These are phyloP conservation scores for Emydomyces testavorans DNA, from an alignment of 2,329 filamentous ascomycete species.

Conservation along the genomic window DNA sequence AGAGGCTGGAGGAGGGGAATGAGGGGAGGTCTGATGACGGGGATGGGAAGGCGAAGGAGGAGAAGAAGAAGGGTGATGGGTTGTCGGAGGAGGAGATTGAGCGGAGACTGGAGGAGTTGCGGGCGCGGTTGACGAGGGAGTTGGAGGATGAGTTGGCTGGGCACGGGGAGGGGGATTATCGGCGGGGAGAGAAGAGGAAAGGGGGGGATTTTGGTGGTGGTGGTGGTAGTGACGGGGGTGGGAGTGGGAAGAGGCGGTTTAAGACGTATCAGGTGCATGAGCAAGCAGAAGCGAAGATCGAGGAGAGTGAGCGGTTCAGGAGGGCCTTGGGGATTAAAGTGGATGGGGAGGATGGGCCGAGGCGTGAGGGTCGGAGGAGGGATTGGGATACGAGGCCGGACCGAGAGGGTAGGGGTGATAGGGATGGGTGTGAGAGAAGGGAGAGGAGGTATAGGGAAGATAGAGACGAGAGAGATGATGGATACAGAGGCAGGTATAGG, in stretches of 20 bases:
- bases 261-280: slow-evolving; percentile 95
- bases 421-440: slow-evolving; percentile 1
- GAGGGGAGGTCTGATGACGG: slow-evolving; percentile 57
- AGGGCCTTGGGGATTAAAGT: slow-evolving; percentile 77
- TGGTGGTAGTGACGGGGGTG: slow-evolving; percentile 25
- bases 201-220: slow-evolving; percentile 19
- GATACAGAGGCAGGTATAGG: slow-evolving; percentile 2
- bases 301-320: slow-evolving; percentile 80
- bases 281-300: slow-evolving; percentile 87
- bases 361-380: slow-evolving; percentile 14
- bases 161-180: slow-evolving; percentile 7
- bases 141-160: slow-evolving; percentile 38
- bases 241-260: slow-evolving; percentile 42
- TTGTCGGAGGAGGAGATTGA: slow-evolving; percentile 83
- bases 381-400: slow-evolving; percentile 18
- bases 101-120: slow-evolving; percentile 53
- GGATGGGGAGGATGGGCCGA: slow-evolving; percentile 67
- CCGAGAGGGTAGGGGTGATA: background rate
- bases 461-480: background rate
- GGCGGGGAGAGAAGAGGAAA: slow-evolving; percentile 12
- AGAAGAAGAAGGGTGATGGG: slow-evolving; percentile 24
- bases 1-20: slow-evolving; percentile 76
- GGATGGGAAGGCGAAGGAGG: slow-evolving; percentile 47
- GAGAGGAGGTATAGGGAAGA: slow-evolving; percentile 4
- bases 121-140: slow-evolving; percentile 51